Base-by-base conservation (phyloP, 2,329 filamentous ascomycete species). In the Clarireedia monteithiana region DNA sequence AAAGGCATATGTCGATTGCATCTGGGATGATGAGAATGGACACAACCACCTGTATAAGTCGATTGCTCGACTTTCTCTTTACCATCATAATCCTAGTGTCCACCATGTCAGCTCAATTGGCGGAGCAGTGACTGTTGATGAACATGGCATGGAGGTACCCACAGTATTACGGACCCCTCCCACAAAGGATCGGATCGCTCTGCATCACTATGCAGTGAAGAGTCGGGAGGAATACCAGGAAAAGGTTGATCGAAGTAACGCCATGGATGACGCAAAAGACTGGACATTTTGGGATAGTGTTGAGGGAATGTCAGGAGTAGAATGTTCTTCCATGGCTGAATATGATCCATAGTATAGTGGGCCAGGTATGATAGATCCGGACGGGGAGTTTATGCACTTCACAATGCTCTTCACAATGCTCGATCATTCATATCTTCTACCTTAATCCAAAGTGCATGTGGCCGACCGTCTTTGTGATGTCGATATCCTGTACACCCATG, bases 141-240 rank as follows among this genome's bases (percentile, higher is more conserved):
- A 69, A 51, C 45, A 64, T 47, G 60, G 62, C 15, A 63, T 67
- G 45, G 15, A 40, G 34, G 45, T 64, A 9, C 58, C 58, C 14
- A 59, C 59, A 38, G 64, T 62, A 2, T 63, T 57, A 48, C 57
- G 67, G 26, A 50, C 52, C 23, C 64, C 66, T 24, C 65, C 68
- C 24, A 68, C 65, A 14, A 64, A 65, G 34, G 60, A 67, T 44
- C 56, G 65, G 26, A 62, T 71, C 48, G 62, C 62, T 2, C 47
- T 71, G 53, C 69, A 71, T 56, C 68, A 70, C 53, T 71, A 70
- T 59, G 66, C 67, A 4, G 53, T 67, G 44, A 69, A 70, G 59
- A 69, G 66, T 53, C 57, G 62, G 26, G 64, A 69, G 59, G 64
- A 71, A 55, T 70, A 65, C 52, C 62, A 63, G 58, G 63, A 64